These are phyloP conservation scores for Rhodomyrtus tomentosa DNA, from an alignment of 345 rosid genomes.

Conservation along the genomic window DNA sequence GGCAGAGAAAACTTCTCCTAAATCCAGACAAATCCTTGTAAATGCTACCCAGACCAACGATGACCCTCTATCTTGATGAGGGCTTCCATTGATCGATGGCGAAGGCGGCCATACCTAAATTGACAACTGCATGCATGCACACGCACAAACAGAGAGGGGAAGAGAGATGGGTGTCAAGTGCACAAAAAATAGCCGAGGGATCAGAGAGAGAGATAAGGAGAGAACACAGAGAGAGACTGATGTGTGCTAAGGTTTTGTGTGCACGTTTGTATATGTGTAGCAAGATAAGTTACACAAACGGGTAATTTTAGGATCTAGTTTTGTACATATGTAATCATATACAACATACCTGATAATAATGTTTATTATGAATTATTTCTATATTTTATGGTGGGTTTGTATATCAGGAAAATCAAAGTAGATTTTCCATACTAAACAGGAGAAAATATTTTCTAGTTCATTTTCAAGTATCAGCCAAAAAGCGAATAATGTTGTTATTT, in stretches of 20 bases:
- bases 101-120: not conserved
- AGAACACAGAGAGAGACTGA: not conserved
- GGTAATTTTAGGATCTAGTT: not conserved
- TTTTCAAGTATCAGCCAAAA: too few species aligned
- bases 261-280: not conserved
- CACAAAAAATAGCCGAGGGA: not conserved
- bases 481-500: too few species aligned
- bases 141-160: not conserved
- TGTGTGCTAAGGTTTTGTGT: not conserved
- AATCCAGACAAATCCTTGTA: not conserved
- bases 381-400: too few species aligned
- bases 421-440: too few species aligned
- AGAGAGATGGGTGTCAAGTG: not conserved
- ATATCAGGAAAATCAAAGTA: too few species aligned
- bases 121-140: not conserved
- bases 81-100: not conserved
- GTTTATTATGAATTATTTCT: too few species aligned
- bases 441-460: too few species aligned
- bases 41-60: not conserved
- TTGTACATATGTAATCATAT: too few species aligned
- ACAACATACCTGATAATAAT: too few species aligned
- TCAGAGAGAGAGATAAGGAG: not conserved
- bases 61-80: not conserved
- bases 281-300: not conserved
- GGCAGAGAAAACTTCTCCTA: not conserved